Percentiles rank a stretch among this genome's conserved stretches.
phyloP scores from a whole-genome alignment of 2,329 filamentous ascomycete species.

The Nemania sp. region DNA sequence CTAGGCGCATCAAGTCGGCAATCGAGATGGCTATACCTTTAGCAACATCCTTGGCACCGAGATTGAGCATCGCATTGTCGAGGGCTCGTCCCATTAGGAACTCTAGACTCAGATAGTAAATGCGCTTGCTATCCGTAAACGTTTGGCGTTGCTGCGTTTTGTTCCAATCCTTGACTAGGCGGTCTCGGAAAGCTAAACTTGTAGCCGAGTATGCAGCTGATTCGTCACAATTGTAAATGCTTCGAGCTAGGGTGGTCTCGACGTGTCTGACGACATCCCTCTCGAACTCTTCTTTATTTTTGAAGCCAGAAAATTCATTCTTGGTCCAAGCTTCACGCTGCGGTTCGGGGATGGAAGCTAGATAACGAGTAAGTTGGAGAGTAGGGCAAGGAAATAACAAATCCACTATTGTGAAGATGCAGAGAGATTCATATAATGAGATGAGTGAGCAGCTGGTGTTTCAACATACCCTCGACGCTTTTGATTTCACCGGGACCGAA shows the following conservation, averaged over 20 bases:
- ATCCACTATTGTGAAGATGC: background rate
- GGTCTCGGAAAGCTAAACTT: slow-evolving; percentile 90
- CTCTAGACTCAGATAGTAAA: slow-evolving; percentile 97
- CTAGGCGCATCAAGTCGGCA: background rate
- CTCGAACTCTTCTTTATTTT: slow-evolving; percentile 84
- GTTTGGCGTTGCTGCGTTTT: slow-evolving; percentile 97
- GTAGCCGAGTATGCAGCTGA: slow-evolving; percentile 91
- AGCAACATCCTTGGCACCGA: slow-evolving; percentile 86
- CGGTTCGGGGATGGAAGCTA: slow-evolving; percentile 85
- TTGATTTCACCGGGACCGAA: slow-evolving; percentile 94
- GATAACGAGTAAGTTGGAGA: slow-evolving; percentile 23
- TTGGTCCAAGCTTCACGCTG: slow-evolving; percentile 84
- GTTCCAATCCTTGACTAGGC: slow-evolving; percentile 96
- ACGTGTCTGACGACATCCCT: slow-evolving; percentile 91
- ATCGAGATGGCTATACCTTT: slow-evolving; percentile 67
- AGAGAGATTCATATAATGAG: background rate
- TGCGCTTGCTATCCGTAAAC: slow-evolving; percentile 87
- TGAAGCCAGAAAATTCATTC: slow-evolving; percentile 75
- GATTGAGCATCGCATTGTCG: slow-evolving; percentile 98
- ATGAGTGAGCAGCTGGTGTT: background rate
- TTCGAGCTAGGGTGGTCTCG: slow-evolving; percentile 94
- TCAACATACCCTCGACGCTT: slow-evolving; percentile 80
- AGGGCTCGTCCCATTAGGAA: slow-evolving; percentile 97
- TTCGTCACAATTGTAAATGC: slow-evolving; percentile 98
- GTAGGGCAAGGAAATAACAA: background rate